These are phyloP conservation scores for Podaxis carcinomalis DNA, from an alignment of 768 basidiomycete genomes.

Conservation along the genomic window DNA sequence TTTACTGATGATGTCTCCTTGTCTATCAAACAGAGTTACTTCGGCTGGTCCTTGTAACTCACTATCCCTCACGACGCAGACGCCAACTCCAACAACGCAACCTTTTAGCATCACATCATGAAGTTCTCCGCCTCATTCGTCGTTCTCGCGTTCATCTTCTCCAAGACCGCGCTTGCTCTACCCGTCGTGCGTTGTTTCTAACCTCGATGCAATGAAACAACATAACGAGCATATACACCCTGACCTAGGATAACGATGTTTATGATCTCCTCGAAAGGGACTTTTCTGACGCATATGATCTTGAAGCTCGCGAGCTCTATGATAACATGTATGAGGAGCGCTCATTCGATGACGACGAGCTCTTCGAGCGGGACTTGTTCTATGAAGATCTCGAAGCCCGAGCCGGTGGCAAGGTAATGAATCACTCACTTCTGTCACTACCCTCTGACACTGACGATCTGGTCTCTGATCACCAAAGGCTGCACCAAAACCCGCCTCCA, in stretches of 20 bases:
- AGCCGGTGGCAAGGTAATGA: neutral
- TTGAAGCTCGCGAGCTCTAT: neutral
- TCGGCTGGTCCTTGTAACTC: slow-evolving; percentile 5
- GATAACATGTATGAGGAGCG: neutral
- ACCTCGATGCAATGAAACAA: neutral
- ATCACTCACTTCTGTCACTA: neutral
- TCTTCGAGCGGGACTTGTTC: neutral
- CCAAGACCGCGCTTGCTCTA: neutral
- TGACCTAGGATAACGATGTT: neutral
- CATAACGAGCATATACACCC: neutral
- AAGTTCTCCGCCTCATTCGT: slow-evolving; percentile 3
- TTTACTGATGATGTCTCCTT: neutral
- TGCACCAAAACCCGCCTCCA: neutral
- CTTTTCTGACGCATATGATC: neutral
- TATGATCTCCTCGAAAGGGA: neutral
- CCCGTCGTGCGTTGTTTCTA: neutral
- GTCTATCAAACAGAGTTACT: neutral
- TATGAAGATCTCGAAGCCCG: neutral
- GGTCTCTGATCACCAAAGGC: neutral
- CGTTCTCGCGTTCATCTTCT: neutral
- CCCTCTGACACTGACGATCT: neutral
- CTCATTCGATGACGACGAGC: neutral
- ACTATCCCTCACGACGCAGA: neutral
- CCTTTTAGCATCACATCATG: neutral
- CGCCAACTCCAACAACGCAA: neutral